phyloP scores from a whole-genome alignment of 345 rosid species.

The Euclidium syriacum region DNA sequence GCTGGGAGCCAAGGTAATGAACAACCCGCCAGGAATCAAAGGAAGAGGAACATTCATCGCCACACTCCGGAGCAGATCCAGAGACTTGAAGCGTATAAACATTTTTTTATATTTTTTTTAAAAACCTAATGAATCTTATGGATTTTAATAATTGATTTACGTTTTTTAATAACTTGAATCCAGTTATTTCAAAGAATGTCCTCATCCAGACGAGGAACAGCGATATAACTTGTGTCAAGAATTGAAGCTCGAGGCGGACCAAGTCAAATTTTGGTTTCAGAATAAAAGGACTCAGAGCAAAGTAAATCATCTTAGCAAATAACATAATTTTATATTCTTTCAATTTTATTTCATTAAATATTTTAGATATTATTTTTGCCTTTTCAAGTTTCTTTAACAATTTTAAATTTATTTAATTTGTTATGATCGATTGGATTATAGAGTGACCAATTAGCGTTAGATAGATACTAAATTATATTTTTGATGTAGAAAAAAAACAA shows the following conservation, averaged over 20 bases:
- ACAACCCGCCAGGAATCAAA: conserved; percentile 28
- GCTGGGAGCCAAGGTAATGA: conserved; percentile 39
- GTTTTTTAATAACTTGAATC: background rate
- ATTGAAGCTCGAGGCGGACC: conserved; percentile 42
- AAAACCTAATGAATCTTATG: background rate
- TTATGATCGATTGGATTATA: too few species aligned
- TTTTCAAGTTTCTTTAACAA: too few species aligned
- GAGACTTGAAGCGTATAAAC: conserved; percentile 47
- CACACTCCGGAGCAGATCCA: conserved; percentile 48
- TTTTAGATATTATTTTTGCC: too few species aligned
- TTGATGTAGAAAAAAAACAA: too few species aligned
- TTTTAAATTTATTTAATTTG: too few species aligned
- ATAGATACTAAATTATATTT: too few species aligned
- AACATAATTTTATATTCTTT: background rate
- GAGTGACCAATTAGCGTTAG: too few species aligned
- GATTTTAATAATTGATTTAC: background rate
- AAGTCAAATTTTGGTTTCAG: conserved; percentile 83
- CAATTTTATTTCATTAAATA: too few species aligned
- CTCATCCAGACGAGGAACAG: conserved; percentile 64
- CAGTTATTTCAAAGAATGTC: conserved; percentile 55
- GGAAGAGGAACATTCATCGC: conserved; percentile 34
- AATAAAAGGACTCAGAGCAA: conserved; percentile 70
- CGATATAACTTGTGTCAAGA: conserved; percentile 43
- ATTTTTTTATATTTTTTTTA: background rate
- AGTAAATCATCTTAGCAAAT: conserved; percentile 33